phyloP scores from a whole-genome alignment of 768 basidiomycete genomes.

The Cystofilobasidium ferigula region DNA sequence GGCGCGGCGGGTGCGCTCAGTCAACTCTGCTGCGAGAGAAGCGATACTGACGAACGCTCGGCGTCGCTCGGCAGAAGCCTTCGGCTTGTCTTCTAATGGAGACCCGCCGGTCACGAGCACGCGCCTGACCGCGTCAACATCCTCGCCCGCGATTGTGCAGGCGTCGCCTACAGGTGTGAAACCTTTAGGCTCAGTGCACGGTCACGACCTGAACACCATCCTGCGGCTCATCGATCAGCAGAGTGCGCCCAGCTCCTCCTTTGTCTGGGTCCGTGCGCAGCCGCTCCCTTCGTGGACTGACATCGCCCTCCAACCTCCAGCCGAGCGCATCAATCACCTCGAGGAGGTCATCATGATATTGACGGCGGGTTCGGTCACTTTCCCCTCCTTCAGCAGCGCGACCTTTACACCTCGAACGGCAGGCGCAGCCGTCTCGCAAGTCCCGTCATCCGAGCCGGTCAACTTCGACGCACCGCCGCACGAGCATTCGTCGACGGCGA shows the following conservation, averaged over 20 bases:
- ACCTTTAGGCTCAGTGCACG: not conserved
- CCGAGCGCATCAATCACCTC: slow-evolving; percentile 53
- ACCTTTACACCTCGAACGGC: not conserved
- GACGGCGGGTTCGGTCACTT: not conserved
- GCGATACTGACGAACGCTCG: too few relatives aligned
- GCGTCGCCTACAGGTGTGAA: too few relatives aligned
- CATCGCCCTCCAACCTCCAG: slow-evolving; percentile 40
- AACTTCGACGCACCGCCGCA: not conserved
- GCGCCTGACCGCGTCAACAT: not conserved
- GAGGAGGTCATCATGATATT: slow-evolving; percentile 46
- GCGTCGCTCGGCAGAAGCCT: too few relatives aligned
- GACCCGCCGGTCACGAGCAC: slow-evolving; percentile 5
- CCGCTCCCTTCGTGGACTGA: not conserved
- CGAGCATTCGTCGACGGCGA: not conserved
- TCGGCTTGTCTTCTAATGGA: not conserved
- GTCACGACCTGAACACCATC: slow-evolving; percentile 51
- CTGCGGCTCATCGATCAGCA: slow-evolving; percentile 61
- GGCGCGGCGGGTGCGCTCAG: too few relatives aligned
- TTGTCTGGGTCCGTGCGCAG: not conserved
- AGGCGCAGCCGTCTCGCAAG: too few relatives aligned
- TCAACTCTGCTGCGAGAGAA: too few relatives aligned
- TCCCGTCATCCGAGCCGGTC: not conserved
- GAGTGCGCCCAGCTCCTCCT: slow-evolving; percentile 41
- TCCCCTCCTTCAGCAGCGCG: not conserved
- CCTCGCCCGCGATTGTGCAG: not conserved